Evolutionary conservation across 176 grass and related monocot genomes (phyloP), one percentile per base, ranked within the genome.

Genomic region (Aegilops umbellulata): DNA sequence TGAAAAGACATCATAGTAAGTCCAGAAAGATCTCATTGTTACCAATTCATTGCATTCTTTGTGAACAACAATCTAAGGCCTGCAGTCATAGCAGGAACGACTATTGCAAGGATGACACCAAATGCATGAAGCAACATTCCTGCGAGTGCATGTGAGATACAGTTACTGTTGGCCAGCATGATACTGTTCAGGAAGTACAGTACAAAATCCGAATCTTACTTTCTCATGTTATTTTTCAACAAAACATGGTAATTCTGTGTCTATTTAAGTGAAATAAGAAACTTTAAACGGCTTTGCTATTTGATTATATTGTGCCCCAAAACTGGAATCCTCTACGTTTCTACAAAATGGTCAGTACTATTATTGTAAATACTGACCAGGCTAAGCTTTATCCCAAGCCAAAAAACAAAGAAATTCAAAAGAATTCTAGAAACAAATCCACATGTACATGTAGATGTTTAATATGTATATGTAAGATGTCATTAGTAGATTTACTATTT

Each of bases 11-110:
- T 26, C 17, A 79, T 74, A 42, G 27, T 53, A 68, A 74, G 34
- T 27, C 64, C 22, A 85, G 16, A 68, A 82, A 76, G 16, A 74
- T 87, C 39, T 86, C 71, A 87, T 65, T 23, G 53, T 84, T 98
- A 98, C 96, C 96, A 98, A 92, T 89, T 98, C 96, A 98, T 98
- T 75, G 96, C 88, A 90, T 98, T 91, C 64, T 87, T 95, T 11
- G 93, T 90, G 90, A 98, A 94, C 62, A 95, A 64, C 77, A 98
- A 94, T 89, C 93, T 89, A 77, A 94, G 69, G 46, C 90, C 84
- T 75, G 96, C 96, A 86, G 86, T 87, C 76, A 82, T 58, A 88
- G 91, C 92, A 85, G 96, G 93, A 64, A 95, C 39, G 47, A 89
- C 34, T 90, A 98, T 94, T 75, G 91, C 90, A 91, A 95, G 87